phyloP scores from a whole-genome alignment of 2,329 filamentous ascomycete genomes.

The Macrophomina pseudophaseolina region DNA sequence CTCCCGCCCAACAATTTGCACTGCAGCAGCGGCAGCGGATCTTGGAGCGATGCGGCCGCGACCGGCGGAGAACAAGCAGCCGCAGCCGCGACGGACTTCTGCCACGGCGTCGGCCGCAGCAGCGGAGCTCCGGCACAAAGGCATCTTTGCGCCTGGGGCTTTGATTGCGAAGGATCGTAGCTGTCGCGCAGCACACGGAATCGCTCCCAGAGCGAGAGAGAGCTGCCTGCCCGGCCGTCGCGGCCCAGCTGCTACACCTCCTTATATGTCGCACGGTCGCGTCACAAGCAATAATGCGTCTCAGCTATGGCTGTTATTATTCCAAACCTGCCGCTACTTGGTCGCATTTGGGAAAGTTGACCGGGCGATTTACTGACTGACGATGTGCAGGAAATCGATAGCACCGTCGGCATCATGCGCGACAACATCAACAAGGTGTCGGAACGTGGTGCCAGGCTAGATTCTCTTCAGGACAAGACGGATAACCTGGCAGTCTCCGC shows the following conservation, averaged over 20 bases:
- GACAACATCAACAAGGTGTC: conserved; percentile 98
- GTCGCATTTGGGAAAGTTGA: neutral
- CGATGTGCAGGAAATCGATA: conserved; percentile 83
- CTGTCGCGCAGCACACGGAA: conserved; percentile 3
- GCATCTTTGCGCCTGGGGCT: neutral
- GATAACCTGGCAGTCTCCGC: conserved; percentile 90
- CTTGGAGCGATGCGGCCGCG: conserved; percentile 15
- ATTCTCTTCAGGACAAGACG: conserved; percentile 90
- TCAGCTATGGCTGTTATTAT: conserved; percentile 11
- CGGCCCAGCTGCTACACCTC: conserved; percentile 16
- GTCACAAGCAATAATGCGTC: conserved; percentile 12
- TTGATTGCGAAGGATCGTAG: conserved; percentile 15
- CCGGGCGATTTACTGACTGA: conserved; percentile 9
- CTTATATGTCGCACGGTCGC: conserved; percentile 23
- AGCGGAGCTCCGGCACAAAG: conserved; percentile 4
- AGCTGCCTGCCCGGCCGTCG: conserved; percentile 12
- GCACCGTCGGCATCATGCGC: conserved; percentile 92
- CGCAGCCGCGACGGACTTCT: conserved; percentile 9
- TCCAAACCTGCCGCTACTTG: neutral
- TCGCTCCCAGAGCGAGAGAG: neutral
- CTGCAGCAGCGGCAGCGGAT: neutral
- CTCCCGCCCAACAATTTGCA: neutral
- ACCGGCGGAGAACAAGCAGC: neutral
- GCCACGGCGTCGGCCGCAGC: conserved; percentile 15
- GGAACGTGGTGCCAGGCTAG: conserved; percentile 86